phyloP scores from a whole-genome alignment of 768 basidiomycete genomes.

The Trametes meyenii region DNA sequence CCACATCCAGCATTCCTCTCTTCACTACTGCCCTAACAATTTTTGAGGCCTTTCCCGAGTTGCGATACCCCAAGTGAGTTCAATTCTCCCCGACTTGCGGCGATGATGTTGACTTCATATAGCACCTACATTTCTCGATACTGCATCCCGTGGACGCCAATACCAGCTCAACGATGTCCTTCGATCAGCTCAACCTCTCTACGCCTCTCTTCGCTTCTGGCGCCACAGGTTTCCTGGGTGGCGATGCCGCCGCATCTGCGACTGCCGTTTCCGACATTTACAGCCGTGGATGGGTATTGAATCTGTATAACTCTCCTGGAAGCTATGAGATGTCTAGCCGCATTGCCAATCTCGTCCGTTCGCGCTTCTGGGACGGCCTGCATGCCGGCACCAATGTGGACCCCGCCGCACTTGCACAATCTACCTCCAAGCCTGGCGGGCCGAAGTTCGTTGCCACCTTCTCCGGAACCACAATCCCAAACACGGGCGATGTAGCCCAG shows the following conservation, averaged over 20 bases:
- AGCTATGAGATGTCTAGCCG: conserved; percentile 2
- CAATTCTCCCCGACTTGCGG: too few species aligned
- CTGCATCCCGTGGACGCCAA: not conserved
- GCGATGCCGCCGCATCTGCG: conserved; percentile 4
- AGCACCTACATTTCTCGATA: not conserved
- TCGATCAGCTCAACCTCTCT: not conserved
- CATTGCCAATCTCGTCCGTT: not conserved
- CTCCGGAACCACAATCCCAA: conserved; percentile 8
- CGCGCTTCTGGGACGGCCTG: conserved; percentile 18
- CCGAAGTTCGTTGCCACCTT: conserved; percentile 14
- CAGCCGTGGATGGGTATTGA: conserved; percentile 1
- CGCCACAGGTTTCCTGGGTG: conserved; percentile 7
- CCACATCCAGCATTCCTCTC: too few species aligned
- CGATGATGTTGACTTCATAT: too few species aligned
- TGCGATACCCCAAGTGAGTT: too few species aligned
- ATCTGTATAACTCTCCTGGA: conserved; percentile 15
- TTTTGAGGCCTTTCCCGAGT: too few species aligned
- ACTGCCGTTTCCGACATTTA: conserved; percentile 1
- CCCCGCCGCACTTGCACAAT: conserved; percentile 1
- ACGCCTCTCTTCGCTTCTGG: not conserved
- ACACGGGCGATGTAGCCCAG: conserved; percentile 1
- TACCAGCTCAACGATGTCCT: not conserved
- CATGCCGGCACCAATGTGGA: conserved; percentile 11
- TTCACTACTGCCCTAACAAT: too few species aligned
- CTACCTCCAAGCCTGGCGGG: not conserved